Base-by-base conservation (phyloP, 2,329 filamentous ascomycete genomes). In the Neonectria magnoliae region DNA sequence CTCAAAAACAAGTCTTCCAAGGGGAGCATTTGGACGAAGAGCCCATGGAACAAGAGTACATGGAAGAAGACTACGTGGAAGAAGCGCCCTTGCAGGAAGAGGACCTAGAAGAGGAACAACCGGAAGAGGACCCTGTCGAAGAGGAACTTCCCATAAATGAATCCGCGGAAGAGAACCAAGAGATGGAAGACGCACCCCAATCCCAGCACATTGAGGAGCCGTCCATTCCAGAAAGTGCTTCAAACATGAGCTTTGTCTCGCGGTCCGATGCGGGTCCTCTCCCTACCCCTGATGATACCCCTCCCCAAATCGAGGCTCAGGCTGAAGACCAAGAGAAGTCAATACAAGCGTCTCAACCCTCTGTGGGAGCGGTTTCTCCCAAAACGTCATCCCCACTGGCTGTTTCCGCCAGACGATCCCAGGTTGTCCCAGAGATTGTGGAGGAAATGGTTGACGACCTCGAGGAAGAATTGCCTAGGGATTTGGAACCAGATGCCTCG, bases 241-340 rank as follows among this genome's bases (percentile, higher is more conserved):
- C 77, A 8, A 75, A 76, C 65, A 73, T 62, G 66, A 77, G 70
- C 68, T 68, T 65, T 59, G 72, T 75, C 67, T 80, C 77, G 70
- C 79, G 71, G 71, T 80, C 77, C 65, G 80, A 79, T 44, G 77
- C 79, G 27, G 81, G 77, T 54, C 83, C 83, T 65, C 77, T 87
- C 66, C 83, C 84, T 64, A 87, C 85, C 44, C 85, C 85, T 57
- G 85, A 87, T 66, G 81, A 86, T 67, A 87, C 81, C 57, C 81
- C 82, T 16, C 81, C 82, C 1, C 80, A 82, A 22, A 62, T 71
- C 16, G 73, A 76, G 22, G 45, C 56, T 45, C 70, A 73, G 36
- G 58, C 62, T 8, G 67, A 69, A 16, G 69, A 69, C 38, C 53
- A 57, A 2, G 70, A 60, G 13, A 77, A 75, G 54, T 67, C 70